Evolutionary conservation across 495 filamentous ascomycete species (phyloP).

Genomic region (Pyrenopolyporus hunteri): DNA sequence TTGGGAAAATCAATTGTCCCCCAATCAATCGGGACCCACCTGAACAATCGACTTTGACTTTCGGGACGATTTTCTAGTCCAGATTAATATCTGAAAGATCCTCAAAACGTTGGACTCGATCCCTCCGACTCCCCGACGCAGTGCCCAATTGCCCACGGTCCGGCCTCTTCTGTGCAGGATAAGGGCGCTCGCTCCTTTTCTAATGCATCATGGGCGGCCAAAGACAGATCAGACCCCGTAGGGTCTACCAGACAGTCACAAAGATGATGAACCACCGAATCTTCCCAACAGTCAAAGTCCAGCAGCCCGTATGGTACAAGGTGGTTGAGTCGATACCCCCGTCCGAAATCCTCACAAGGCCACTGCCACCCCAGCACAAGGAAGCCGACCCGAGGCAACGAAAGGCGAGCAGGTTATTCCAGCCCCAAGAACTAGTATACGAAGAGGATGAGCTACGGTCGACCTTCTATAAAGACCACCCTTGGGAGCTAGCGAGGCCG

Average conservation of each 20-base stretch:
- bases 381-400: constrained; percentile 56
- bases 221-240: constrained; percentile 35
- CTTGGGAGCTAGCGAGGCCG: constrained; percentile 94
- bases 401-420: constrained; percentile 75
- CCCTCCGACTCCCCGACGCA: not conserved
- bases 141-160: constrained; percentile 9
- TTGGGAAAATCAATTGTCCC: constrained; percentile 32
- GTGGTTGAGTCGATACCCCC: constrained; percentile 79
- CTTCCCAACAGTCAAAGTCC: constrained; percentile 33
- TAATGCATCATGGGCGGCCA: constrained; percentile 39
- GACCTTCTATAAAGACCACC: constrained; percentile 90
- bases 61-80: constrained; percentile 6
- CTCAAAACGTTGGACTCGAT: not conserved
- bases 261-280: constrained; percentile 36
- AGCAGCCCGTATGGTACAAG: constrained; percentile 76
- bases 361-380: constrained; percentile 68
- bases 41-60: constrained; percentile 1
- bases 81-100: not conserved
- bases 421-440: constrained; percentile 77
- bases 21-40: not conserved
- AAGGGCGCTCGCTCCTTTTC: not conserved
- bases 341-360: constrained; percentile 71
- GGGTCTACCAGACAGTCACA: constrained; percentile 39
- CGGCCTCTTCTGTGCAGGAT: not conserved
- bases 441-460: constrained; percentile 83